Base-by-base conservation (phyloP, 1,139 yeast genomes). In the Lodderomyces pseudojiufengensis region DNA sequence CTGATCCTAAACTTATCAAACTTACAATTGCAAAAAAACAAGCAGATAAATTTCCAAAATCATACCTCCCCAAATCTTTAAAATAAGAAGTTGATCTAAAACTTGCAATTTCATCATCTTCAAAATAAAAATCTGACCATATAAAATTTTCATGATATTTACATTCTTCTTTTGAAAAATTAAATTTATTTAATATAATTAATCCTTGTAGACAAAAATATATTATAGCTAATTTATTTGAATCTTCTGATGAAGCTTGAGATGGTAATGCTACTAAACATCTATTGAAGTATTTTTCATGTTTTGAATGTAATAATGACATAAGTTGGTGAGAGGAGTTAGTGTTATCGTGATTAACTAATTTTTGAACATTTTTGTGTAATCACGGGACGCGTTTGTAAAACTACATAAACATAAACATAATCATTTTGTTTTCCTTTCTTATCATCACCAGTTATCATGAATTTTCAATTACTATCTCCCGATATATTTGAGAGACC, bases 151-250 rank as follows among this genome's bases (percentile, higher is more conserved):
- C 55, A 50, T 72, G 66, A 6, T 53, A 48, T 11, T 48, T 32
- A 20, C 58, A 51, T 36, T 63, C 65, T 6, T 45, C 47, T 6
- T 39, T 43, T 2, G 51, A 31, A 18, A 57, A 57, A 24, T 61
- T 60, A 30, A 74, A 59, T 29, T 53, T 57, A 2, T 69, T 65
- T 14, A 84, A 50, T 8, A 84, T 46, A 11, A 70, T 73, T 15
- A 86, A 64, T 0, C 88, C 88, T 20, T 77, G 70, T 2, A 85
- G 55, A 41, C 85, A 70, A 52, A 86, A 85, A 54, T 78, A 84
- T 1, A 79, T 68, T 21, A 86, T 53, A 5, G 90, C 74, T 13
- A 84, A 54, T 41, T 74, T 78, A 44, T 81, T 81, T 15, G 87
- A 72, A 50, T 84, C 95, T 41, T 78, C 81, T 0, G 66, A 52